These are phyloP conservation scores for Penicillium verhagenii DNA, from an alignment of 495 filamentous ascomycete genomes.

Conservation along the genomic window DNA sequence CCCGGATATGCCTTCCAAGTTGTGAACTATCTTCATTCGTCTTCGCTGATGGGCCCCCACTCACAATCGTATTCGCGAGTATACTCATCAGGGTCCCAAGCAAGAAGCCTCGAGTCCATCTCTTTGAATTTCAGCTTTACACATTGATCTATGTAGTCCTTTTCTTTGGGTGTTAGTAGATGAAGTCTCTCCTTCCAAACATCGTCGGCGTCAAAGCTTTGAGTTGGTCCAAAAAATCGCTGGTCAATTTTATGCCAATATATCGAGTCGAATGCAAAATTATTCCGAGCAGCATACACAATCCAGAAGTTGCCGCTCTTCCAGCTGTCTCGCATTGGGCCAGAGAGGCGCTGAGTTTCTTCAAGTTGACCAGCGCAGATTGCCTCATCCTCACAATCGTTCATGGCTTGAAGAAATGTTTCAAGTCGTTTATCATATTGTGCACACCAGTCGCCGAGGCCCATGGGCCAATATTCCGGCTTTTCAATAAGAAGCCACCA, in stretches of 20 bases:
- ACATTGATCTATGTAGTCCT: conserved; percentile 12
- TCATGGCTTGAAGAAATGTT: conserved; percentile 11
- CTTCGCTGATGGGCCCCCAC: no score
- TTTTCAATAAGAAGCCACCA: conserved; percentile 11
- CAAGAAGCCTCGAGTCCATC: conserved; percentile 14
- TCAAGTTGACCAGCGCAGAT: background rate
- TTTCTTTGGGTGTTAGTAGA: conserved; percentile 13
- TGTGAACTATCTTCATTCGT: no score
- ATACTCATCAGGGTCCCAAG: conserved; percentile 27
- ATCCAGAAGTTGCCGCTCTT: background rate
- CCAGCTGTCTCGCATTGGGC: background rate
- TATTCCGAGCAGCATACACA: background rate
- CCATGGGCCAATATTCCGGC: conserved; percentile 6
- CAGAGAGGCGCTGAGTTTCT: background rate
- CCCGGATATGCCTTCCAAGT: no score
- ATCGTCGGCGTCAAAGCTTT: background rate
- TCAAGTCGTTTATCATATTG: conserved; percentile 16
- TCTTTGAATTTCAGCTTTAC: conserved; percentile 19
- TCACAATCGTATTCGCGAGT: conserved; percentile 15
- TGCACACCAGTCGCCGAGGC: conserved; percentile 22
- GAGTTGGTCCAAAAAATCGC: conserved; percentile 14
- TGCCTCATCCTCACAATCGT: background rate
- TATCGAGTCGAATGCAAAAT: conserved; percentile 8
- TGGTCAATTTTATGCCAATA: conserved; percentile 22
- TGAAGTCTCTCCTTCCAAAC: conserved; percentile 9